Conservation (phyloP, 1,284 basidiomycete genomes). For the Fistulinella staudtii region DNA sequence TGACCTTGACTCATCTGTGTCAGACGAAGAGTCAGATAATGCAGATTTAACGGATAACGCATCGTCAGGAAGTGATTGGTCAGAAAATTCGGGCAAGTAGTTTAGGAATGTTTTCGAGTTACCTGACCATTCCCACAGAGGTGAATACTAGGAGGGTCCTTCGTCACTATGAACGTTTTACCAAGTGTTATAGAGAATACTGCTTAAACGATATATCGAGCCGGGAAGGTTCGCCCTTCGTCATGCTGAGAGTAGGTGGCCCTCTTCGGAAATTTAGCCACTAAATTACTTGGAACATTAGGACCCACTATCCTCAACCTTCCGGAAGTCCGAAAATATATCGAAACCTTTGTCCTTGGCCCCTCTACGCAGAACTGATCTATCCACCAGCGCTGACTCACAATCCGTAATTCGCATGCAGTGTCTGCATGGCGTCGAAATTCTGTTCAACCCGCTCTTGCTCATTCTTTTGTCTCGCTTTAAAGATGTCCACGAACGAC, state of each 20-base stretch:
- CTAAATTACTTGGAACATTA: slow-evolving; percentile 5
- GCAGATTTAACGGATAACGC: slow-evolving; percentile 56
- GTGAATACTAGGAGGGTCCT: slow-evolving; percentile 11
- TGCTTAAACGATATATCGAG: slow-evolving; percentile 28
- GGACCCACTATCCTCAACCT: slow-evolving; percentile 11
- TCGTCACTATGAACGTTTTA: slow-evolving; percentile 25
- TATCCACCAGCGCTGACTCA: slow-evolving; percentile 1
- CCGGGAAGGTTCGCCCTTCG: slow-evolving; percentile 39
- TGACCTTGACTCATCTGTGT: slow-evolving; percentile 51
- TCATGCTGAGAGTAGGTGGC: slow-evolving; percentile 30
- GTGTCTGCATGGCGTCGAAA: slow-evolving; percentile 32
- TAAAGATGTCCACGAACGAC: slow-evolving; percentile 40
- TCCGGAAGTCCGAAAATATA: slow-evolving; percentile 7
- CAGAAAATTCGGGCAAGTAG: slow-evolving; percentile 35
- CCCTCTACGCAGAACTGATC: slow-evolving; percentile 3
- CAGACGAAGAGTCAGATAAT: slow-evolving; percentile 75
- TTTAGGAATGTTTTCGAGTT: neutral
- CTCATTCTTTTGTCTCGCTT: slow-evolving; percentile 36
- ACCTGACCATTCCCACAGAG: slow-evolving; percentile 18
- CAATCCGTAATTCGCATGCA: slow-evolving; percentile 23
- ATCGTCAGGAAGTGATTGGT: slow-evolving; percentile 55
- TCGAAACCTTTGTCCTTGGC: slow-evolving; percentile 4
- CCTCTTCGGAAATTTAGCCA: neutral
- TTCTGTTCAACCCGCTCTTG: slow-evolving; percentile 46
- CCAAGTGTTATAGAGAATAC: slow-evolving; percentile 31